phyloP scores from a whole-genome alignment of 805 yeast genomes.

The Metschnikowia dekortorum region DNA sequence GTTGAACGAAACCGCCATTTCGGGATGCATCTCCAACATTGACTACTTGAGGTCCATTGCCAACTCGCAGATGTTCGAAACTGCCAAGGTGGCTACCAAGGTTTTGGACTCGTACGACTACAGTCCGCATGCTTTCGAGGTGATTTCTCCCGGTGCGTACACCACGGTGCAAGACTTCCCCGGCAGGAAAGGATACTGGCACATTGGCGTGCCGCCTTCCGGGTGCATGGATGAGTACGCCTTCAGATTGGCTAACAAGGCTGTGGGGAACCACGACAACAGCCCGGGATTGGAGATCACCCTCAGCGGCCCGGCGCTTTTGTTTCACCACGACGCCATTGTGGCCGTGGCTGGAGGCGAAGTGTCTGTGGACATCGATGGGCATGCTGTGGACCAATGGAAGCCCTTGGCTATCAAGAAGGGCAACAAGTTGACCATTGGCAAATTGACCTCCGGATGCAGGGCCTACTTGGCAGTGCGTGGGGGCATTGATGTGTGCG shows the following conservation, averaged over 20 bases:
- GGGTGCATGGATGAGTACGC: slow-evolving; percentile 97
- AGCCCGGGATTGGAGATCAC: slow-evolving; percentile 93
- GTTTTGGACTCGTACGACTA: slow-evolving; percentile 79
- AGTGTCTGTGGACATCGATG: slow-evolving; percentile 64
- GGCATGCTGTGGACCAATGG: slow-evolving; percentile 54
- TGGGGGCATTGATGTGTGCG: slow-evolving; percentile 92
- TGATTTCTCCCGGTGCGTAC: slow-evolving; percentile 85
- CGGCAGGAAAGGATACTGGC: slow-evolving; percentile 83
- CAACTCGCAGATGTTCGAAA: slow-evolving; percentile 75
- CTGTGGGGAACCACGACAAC: slow-evolving; percentile 77
- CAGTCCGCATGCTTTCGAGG: slow-evolving; percentile 79
- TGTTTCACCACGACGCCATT: slow-evolving; percentile 77
- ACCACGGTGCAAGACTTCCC: slow-evolving; percentile 97
- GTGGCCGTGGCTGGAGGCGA: slow-evolving; percentile 87
- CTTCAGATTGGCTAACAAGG: slow-evolving; percentile 81
- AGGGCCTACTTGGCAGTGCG: slow-evolving; percentile 85
- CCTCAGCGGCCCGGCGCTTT: slow-evolving; percentile 76
- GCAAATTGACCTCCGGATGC: slow-evolving; percentile 79
- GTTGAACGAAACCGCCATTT: slow-evolving; percentile 76
- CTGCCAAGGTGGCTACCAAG: slow-evolving; percentile 82
- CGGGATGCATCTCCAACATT: slow-evolving; percentile 85
- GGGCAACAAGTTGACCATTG: slow-evolving; percentile 77
- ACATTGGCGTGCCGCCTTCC: slow-evolving; percentile 95
- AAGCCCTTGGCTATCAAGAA: slow-evolving; percentile 64
- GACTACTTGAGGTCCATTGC: slow-evolving; percentile 88